phyloP scores from a whole-genome alignment of 768 basidiomycete species.

The Calocera viscosa region DNA sequence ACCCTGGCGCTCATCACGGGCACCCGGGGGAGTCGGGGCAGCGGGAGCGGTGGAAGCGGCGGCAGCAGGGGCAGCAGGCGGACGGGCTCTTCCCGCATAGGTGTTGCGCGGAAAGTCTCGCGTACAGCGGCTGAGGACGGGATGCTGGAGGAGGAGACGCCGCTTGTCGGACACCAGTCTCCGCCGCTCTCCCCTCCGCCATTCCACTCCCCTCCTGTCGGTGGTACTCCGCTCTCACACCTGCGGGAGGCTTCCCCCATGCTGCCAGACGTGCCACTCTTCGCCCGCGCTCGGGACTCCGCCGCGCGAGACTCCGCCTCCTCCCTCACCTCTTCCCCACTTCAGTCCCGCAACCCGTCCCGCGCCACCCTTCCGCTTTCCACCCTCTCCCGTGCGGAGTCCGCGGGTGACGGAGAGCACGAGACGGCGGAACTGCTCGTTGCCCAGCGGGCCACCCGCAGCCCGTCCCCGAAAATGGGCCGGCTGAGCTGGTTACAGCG shows the following conservation, averaged over 20 bases:
- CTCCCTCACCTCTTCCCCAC: background rate
- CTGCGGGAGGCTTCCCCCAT: background rate
- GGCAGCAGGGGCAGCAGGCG: background rate
- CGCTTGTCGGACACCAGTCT: background rate
- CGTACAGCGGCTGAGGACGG: background rate
- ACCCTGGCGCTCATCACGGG: slow-evolving; percentile 1
- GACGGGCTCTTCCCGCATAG: background rate
- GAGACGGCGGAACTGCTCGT: background rate
- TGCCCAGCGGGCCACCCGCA: background rate
- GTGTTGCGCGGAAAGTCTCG: background rate
- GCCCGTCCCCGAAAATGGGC: slow-evolving; percentile 3
- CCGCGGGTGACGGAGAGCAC: background rate
- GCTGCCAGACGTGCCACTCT: background rate
- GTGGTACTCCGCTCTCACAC: background rate
- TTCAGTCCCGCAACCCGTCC: background rate
- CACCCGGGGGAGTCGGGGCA: background rate
- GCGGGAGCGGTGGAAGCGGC: background rate
- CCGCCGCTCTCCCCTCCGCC: background rate
- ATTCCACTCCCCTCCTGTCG: background rate
- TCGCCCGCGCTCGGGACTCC: background rate
- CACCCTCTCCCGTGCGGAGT: background rate
- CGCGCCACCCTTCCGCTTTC: background rate
- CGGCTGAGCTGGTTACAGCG: background rate
- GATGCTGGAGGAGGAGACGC: background rate
- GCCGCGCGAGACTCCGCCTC: background rate